phyloP scores from a whole-genome alignment of 352 stramenopile species.

The Pythium coloratum region DNA sequence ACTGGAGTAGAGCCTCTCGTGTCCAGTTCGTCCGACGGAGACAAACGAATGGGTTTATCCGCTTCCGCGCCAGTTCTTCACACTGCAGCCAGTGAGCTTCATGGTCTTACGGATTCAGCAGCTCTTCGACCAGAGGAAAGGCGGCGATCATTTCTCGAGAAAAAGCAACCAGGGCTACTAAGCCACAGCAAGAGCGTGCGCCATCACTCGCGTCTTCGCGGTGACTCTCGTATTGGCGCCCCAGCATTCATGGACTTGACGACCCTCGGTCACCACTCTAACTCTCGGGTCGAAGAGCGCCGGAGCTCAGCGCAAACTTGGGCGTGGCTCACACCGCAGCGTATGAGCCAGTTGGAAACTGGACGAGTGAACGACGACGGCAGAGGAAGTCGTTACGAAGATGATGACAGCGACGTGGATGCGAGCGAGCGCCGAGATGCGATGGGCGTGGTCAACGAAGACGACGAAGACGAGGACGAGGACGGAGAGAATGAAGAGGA shows the following conservation, averaged over 20 bases:
- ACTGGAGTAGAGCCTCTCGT: not conserved
- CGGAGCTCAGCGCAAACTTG: slow-evolving; percentile 54
- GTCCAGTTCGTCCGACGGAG: not conserved
- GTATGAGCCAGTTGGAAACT: not conserved
- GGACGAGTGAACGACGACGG: not conserved
- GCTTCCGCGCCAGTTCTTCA: not conserved
- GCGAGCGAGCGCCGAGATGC: slow-evolving; percentile 16
- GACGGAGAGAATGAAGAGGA: slow-evolving; percentile 21
- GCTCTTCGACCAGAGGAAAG: not conserved
- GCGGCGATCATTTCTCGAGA: slow-evolving; percentile 1
- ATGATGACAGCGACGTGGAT: slow-evolving; percentile 19
- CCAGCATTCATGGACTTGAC: slow-evolving; percentile 27
- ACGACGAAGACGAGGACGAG: slow-evolving; percentile 11
- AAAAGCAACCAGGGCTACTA: slow-evolving; percentile 17
- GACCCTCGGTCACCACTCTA: slow-evolving; percentile 48
- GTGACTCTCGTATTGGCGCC: slow-evolving; percentile 43
- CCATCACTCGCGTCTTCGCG: slow-evolving; percentile 6
- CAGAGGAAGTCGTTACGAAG: slow-evolving; percentile 1
- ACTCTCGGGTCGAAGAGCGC: slow-evolving; percentile 50
- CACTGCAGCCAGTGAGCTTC: not conserved
- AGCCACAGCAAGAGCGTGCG: slow-evolving; percentile 12
- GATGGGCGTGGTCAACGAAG: slow-evolving; percentile 1
- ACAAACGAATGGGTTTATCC: not conserved
- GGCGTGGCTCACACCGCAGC: slow-evolving; percentile 37
- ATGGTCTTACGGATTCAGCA: not conserved